Evolutionary conservation across 306 rosid species (phyloP).

Genomic region (Gynostemma pentaphyllum): DNA sequence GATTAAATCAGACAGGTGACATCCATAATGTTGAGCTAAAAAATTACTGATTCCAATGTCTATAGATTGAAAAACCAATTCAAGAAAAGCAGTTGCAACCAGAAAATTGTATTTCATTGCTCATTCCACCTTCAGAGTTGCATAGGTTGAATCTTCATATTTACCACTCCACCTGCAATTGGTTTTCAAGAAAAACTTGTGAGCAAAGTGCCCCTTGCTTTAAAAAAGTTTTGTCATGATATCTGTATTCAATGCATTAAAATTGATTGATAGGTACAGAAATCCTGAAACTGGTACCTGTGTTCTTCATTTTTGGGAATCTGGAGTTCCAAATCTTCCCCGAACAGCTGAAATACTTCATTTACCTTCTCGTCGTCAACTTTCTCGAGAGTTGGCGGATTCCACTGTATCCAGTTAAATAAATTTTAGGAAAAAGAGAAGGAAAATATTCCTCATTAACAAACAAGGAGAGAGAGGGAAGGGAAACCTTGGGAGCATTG

Average conservation of each 20-base stretch:
- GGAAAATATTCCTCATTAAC: neutral
- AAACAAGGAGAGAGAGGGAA: neutral
- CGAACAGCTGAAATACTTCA: constrained; percentile 46
- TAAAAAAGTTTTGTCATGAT: neutral
- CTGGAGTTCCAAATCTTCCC: constrained; percentile 60
- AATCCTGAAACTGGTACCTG: constrained; percentile 23
- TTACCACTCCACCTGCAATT: constrained; percentile 73
- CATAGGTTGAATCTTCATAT: constrained; percentile 55
- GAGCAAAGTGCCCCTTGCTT: no score
- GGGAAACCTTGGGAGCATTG: constrained; percentile 75
- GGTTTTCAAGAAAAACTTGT: neutral
- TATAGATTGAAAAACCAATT: neutral
- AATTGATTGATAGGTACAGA: neutral
- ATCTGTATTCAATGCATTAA: neutral
- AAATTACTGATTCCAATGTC: no score
- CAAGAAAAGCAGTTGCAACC: neutral
- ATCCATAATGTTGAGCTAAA: no score
- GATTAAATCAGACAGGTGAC: no score
- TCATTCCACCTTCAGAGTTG: constrained; percentile 15
- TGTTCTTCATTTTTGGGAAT: constrained; percentile 45
- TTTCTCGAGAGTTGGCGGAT: constrained; percentile 51
- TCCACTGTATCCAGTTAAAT: constrained; percentile 45
- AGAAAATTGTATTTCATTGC: neutral
- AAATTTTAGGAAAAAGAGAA: neutral
- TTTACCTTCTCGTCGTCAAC: constrained; percentile 41